These are phyloP conservation scores for Bipolaris oryzae DNA, from an alignment of 2,329 filamentous ascomycete genomes.

Conservation along the genomic window DNA sequence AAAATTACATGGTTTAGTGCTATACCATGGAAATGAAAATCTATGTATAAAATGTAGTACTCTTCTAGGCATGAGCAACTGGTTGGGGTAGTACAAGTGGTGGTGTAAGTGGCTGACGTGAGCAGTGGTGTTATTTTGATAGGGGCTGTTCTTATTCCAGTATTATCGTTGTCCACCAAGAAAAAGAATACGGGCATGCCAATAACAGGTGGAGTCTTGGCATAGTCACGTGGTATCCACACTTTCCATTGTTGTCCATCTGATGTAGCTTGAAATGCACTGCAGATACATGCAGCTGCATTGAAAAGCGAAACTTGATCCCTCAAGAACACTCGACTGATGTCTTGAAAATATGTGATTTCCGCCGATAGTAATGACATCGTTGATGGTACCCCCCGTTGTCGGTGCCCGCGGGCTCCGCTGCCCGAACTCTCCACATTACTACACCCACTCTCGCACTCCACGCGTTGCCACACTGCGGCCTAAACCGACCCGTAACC, in stretches of 20 bases:
- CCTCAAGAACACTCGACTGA: not conserved
- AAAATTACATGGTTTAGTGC: too few species aligned
- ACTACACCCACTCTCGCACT: slow-evolving; percentile 15
- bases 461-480: slow-evolving; percentile 24
- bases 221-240: slow-evolving; percentile 18
- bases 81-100: too few species aligned
- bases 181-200: not conserved
- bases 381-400: slow-evolving; percentile 8
- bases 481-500: slow-evolving; percentile 14
- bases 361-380: slow-evolving; percentile 19
- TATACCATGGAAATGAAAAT: too few species aligned
- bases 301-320: not conserved
- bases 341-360: slow-evolving; percentile 1
- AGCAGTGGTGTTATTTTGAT: too few species aligned
- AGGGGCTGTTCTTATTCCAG: too few species aligned
- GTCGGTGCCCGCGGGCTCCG: slow-evolving; percentile 27
- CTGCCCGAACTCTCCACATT: slow-evolving; percentile 14
- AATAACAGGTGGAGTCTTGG: slow-evolving; percentile 2
- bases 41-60: too few species aligned
- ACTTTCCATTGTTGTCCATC: not conserved
- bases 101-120: too few species aligned
- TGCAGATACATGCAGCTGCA: not conserved
- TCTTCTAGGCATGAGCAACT: too few species aligned
- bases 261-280: not conserved
- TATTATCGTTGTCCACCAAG: too few species aligned